Percentiles rank a stretch among this genome's conserved stretches.
These are phyloP conservation scores for Ophiosphaerella narmari DNA, from an alignment of 2,329 filamentous ascomycete species.

Conservation along the genomic window DNA sequence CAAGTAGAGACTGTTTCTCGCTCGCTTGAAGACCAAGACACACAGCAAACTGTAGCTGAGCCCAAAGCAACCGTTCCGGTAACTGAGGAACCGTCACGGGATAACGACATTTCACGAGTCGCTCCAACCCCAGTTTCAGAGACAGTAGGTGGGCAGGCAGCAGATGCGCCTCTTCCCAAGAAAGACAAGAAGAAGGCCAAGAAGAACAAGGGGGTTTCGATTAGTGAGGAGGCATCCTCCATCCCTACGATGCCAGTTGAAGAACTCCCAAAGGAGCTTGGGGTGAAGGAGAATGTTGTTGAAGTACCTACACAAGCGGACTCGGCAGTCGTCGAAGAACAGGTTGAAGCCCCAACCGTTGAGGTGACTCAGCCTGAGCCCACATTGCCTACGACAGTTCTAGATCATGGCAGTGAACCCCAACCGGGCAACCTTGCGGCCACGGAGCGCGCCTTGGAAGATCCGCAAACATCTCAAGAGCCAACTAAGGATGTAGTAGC, in stretches of 20 bases:
- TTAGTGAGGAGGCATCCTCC: constrained; percentile 8
- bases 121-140: not conserved
- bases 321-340: not conserved
- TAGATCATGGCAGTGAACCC: not conserved
- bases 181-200: constrained; percentile 33
- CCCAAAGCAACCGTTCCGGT: not conserved
- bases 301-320: constrained; percentile 3
- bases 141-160: constrained; percentile 1
- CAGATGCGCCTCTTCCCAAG: constrained; percentile 17
- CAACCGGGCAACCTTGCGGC: not conserved
- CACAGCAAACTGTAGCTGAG: not conserved
- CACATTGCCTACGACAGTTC: not conserved
- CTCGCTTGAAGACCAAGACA: not conserved
- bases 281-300: not conserved
- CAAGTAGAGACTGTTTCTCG: not conserved
- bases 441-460: not conserved
- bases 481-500: not conserved
- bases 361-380: constrained; percentile 1
- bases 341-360: constrained; percentile 5
- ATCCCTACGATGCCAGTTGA: constrained; percentile 5
- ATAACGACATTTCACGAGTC: not conserved
- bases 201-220: constrained; percentile 21
- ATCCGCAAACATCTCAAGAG: not conserved
- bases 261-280: not conserved
- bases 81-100: not conserved